Conservation (phyloP, 805 yeast genomes). For the Yarrowia sp. region DNA sequence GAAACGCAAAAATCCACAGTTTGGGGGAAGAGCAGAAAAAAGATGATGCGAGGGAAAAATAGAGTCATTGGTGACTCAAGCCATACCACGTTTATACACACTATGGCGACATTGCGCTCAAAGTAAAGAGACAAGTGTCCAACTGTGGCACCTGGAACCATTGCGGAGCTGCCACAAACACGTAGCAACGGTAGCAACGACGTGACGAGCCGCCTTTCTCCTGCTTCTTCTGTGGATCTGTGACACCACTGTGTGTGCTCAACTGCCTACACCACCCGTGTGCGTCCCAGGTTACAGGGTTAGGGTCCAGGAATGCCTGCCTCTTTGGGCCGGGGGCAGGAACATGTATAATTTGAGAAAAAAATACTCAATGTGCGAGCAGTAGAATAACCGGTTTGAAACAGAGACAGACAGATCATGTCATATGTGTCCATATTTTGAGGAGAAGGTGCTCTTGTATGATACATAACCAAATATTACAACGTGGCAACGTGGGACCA, state of each 20-base stretch:
- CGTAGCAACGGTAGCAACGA: neutral
- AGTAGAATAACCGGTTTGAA: neutral
- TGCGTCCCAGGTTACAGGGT: conserved; percentile 9
- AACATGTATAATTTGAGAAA: neutral
- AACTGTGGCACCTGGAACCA: conserved; percentile 2
- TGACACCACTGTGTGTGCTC: conserved; percentile 10
- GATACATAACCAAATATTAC: no score
- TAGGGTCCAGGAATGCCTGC: conserved; percentile 7
- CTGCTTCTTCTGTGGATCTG: conserved; percentile 21
- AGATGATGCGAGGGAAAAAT: conserved; percentile 5
- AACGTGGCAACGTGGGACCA: no score
- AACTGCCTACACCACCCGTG: conserved; percentile 11
- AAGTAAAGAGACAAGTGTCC: neutral
- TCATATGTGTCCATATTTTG: neutral
- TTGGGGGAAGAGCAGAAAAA: neutral
- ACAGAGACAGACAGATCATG: neutral
- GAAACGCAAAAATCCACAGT: conserved; percentile 36
- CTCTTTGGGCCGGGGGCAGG: conserved; percentile 25
- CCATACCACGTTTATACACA: conserved; percentile 11
- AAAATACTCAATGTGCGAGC: no score
- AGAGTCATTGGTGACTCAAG: conserved; percentile 39
- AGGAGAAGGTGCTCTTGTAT: no score
- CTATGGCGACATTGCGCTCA: conserved; percentile 33
- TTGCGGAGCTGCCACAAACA: neutral
- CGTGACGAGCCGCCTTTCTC: neutral